A percentile compares a stretch with the other conserved stretches of the same genome.
These are phyloP conservation scores for Neonectria punicea DNA, from an alignment of 2,329 filamentous ascomycete genomes.

Conservation along the genomic window DNA sequence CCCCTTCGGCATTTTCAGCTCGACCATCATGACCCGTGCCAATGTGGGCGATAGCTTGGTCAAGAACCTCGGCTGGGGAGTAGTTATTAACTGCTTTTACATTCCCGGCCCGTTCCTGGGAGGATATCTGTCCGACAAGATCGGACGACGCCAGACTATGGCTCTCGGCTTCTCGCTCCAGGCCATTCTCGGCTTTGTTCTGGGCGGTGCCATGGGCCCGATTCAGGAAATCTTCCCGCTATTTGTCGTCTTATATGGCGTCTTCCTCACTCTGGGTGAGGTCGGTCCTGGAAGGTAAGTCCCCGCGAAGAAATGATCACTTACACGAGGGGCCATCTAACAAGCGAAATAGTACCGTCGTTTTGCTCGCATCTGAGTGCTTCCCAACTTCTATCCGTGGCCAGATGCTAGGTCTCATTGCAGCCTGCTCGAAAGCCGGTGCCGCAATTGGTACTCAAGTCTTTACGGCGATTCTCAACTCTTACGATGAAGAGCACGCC, in stretches of 20 bases:
- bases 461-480: conserved; percentile 61
- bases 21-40: conserved; percentile 59
- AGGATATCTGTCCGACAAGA: conserved; percentile 58
- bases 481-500: conserved; percentile 49
- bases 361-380: conserved; percentile 55
- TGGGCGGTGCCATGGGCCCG: conserved; percentile 57
- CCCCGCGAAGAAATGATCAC: not conserved
- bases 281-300: conserved; percentile 59
- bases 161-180: conserved; percentile 59
- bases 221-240: conserved; percentile 60
- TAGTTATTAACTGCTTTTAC: conserved; percentile 62
- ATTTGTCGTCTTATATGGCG: conserved; percentile 62
- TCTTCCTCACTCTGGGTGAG: conserved; percentile 60
- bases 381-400: conserved; percentile 62
- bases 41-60: conserved; percentile 54
- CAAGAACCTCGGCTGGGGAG: conserved; percentile 56
- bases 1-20: conserved; percentile 65
- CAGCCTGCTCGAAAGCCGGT: conserved; percentile 60
- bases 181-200: conserved; percentile 59
- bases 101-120: conserved; percentile 60
- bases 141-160: conserved; percentile 62
- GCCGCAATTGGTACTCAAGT: conserved; percentile 62
- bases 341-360: conserved; percentile 45
- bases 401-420: conserved; percentile 59
- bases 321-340: not conserved